Evolutionary conservation across 192 early-diverging fungal genomes (phyloP).

Genomic region (Mortierella hygrophila): DNA sequence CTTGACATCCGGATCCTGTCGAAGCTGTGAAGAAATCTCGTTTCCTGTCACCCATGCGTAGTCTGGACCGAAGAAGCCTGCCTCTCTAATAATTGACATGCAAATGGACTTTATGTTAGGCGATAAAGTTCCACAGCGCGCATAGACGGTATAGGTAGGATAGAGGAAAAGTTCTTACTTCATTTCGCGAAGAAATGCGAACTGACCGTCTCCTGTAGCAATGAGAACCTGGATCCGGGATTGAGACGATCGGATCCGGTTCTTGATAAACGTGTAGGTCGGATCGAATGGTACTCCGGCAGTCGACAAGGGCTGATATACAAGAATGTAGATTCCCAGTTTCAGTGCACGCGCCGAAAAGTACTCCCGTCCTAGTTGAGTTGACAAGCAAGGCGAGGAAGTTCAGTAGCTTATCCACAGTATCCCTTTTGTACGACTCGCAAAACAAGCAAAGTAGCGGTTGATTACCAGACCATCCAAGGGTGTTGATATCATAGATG

Average conservation of each 20-base stretch:
- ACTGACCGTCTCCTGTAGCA: neutral
- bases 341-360: neutral
- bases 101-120: neutral
- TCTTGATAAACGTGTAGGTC: constrained; percentile 9
- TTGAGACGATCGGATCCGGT: neutral
- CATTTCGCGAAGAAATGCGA: constrained; percentile 5
- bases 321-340: constrained; percentile 31
- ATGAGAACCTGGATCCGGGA: constrained; percentile 31
- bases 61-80: constrained; percentile 16
- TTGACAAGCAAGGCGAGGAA: neutral
- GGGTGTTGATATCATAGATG: constrained; percentile 53
- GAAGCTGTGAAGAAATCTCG: constrained; percentile 11
- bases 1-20: neutral
- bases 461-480: constrained; percentile 59
- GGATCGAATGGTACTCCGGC: constrained; percentile 11
- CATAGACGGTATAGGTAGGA: no score
- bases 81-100: constrained; percentile 2
- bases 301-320: neutral
- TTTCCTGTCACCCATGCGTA: constrained; percentile 37
- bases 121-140: neutral
- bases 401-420: neutral
- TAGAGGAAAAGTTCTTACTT: neutral
- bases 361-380: constrained; percentile 11
- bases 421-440: neutral
- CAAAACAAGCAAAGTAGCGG: neutral